phyloP scores from a whole-genome alignment of 2,329 filamentous ascomycete species.

The Ophiostoma australiae region DNA sequence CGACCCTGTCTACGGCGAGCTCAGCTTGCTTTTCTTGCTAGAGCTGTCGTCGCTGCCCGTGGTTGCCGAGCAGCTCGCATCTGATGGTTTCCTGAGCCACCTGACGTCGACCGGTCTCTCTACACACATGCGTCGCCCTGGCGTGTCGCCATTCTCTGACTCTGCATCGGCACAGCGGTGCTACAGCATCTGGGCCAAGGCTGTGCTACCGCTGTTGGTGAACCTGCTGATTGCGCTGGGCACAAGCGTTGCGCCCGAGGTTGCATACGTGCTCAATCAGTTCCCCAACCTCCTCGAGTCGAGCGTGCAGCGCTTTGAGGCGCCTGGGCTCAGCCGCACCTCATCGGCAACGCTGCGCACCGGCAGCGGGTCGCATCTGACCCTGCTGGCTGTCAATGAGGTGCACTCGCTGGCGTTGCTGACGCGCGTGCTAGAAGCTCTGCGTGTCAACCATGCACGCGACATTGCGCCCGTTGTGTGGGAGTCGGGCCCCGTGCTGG shows the following conservation, averaged over 20 bases:
- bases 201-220: constrained; percentile 78
- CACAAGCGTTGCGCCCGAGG: constrained; percentile 73
- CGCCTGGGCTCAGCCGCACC: constrained; percentile 50
- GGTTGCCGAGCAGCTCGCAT: constrained; percentile 84
- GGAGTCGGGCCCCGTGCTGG: constrained; percentile 66
- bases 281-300: constrained; percentile 74
- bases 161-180: constrained; percentile 63
- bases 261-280: constrained; percentile 81
- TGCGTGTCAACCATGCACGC: constrained; percentile 61
- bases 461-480: constrained; percentile 70
- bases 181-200: constrained; percentile 85
- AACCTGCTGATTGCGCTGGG: constrained; percentile 83
- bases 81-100: constrained; percentile 75
- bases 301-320: constrained; percentile 67
- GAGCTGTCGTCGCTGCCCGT: constrained; percentile 76
- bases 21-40: constrained; percentile 83
- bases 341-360: constrained; percentile 6
- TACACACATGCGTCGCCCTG: constrained; percentile 65
- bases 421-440: constrained; percentile 63
- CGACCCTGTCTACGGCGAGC: constrained; percentile 88
- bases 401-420: constrained; percentile 74
- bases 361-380: constrained; percentile 51
- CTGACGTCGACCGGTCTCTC: constrained; percentile 75
- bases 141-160: constrained; percentile 74
- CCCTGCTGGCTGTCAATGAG: constrained; percentile 68